A percentile compares a stretch with the other conserved stretches of the same genome.
These are phyloP conservation scores for Aureobasidium sp. DNA, from an alignment of 2,329 filamentous ascomycete species.

Conservation along the genomic window DNA sequence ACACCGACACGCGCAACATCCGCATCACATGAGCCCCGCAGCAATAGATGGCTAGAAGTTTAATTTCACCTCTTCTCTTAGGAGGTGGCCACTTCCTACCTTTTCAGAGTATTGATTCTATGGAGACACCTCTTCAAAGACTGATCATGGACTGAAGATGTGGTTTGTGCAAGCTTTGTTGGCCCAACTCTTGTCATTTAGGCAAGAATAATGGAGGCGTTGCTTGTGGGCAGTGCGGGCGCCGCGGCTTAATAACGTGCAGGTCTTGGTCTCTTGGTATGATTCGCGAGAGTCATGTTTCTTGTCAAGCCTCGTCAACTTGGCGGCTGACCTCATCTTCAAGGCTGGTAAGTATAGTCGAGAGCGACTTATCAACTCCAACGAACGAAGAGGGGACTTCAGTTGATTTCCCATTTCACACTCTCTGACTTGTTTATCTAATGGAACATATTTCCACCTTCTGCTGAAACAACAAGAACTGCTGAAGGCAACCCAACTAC, in stretches of 20 bases:
- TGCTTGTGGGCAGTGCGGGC: not conserved
- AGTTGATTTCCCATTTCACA: too few relatives aligned
- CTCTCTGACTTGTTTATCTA: too few relatives aligned
- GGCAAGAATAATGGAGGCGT: slow-evolving; percentile 3
- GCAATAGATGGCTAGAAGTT: slow-evolving; percentile 1
- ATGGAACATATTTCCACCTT: too few relatives aligned
- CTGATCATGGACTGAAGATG: not conserved
- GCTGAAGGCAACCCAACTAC: too few relatives aligned
- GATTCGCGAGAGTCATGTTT: not conserved
- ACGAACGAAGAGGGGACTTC: too few relatives aligned
- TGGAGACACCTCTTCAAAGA: too few relatives aligned
- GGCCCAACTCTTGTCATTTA: not conserved
- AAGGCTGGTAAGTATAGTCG: not conserved
- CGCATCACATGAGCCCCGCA: slow-evolving; percentile 9
- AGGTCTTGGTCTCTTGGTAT: not conserved
- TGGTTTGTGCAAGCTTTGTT: slow-evolving; percentile 10
- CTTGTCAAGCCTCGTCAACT: slow-evolving; percentile 7
- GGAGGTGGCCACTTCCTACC: not conserved
- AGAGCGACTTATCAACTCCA: too few relatives aligned
- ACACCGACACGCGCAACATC: not conserved
- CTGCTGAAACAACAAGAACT: too few relatives aligned
- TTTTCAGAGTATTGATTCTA: too few relatives aligned
- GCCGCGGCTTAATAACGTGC: not conserved
- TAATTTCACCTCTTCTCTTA: slow-evolving; percentile 9
- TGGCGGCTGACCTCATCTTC: slow-evolving; percentile 1